Conservation (phyloP, 495 filamentous ascomycete species). For the Neurospora sp. region DNA sequence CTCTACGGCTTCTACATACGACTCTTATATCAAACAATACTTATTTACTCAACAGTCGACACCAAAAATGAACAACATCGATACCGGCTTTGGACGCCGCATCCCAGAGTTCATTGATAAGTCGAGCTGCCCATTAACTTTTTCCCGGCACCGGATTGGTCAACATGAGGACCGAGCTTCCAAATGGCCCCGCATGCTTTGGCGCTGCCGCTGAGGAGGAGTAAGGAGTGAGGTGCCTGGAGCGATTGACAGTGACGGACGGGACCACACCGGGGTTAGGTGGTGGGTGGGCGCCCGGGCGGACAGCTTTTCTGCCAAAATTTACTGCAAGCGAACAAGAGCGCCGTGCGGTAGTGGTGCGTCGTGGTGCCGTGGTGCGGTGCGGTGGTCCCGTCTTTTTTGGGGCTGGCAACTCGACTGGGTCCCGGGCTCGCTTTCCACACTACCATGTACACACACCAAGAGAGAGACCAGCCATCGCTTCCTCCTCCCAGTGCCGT, state of each 20-base stretch:
- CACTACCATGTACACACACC: not conserved
- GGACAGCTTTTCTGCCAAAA: not conserved
- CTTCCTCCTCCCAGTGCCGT: slow-evolving; percentile 1
- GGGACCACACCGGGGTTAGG: not conserved
- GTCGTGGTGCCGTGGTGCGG: not conserved
- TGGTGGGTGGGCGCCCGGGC: not conserved
- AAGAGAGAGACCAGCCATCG: not conserved
- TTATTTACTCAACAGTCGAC: not conserved
- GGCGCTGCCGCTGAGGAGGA: not conserved
- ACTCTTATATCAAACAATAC: not conserved
- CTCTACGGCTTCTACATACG: not conserved
- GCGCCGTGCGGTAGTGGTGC: not conserved
- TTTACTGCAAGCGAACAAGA: not conserved
- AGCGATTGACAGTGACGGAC: not conserved
- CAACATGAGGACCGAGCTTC: not conserved
- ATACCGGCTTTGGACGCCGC: not conserved
- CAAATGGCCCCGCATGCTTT: not conserved
- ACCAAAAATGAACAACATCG: not conserved
- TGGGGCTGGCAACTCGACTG: not conserved
- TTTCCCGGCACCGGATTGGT: not conserved
- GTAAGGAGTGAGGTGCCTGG: not conserved
- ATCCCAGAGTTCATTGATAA: not conserved
- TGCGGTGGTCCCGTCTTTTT: not conserved
- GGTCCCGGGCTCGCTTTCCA: not conserved
- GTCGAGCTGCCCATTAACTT: not conserved